Base-by-base conservation (phyloP, 2,329 filamentous ascomycete species). In the Fusarium heterosporum region DNA sequence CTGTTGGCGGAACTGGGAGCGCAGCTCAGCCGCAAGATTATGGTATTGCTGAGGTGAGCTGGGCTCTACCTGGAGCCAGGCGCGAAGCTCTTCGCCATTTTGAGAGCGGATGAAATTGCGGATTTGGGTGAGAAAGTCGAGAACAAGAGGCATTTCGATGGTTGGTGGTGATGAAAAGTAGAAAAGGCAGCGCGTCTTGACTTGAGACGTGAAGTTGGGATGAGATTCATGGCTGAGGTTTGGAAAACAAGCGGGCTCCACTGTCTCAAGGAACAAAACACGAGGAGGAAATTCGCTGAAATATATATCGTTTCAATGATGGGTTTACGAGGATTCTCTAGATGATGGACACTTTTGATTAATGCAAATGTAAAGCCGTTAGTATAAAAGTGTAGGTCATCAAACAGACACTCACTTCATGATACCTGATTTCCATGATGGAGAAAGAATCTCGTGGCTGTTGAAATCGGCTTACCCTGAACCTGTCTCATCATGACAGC, bases 1-100 rank as follows among this genome's bases (percentile, higher is more conserved):
- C 13, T 85, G 65, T 56, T 77, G 69, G 71, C 66, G 74, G 73
- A 88, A 93, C 29, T 81, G 77, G 32, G 80, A 79, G 67, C 85
- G 88, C 49, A 96, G 82, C 79, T 96, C 91, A 25, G 79, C 76
- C 28, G 88, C 87, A 71, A 96, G 88, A 56, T 87, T 81, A 65
- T 84, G 83, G 77, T 96, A 96, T 52, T 89, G 83, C 16, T 87
- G 82, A 3, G 87, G 82, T 28, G 92, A 85, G 29, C 87, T 87
- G 7, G 91, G 91, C 74, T 95, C 92, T 67, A 96, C 89, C 64
- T 89, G 85, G 14, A 96, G 84, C 82, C 88, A 94, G 58, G 88
- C 83, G 64, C 90, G 85, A 14, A 96, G 84, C 64, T 85, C 82
- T 30, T 82, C 79, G 61, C 90, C 91, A 77, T 94, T 85, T 61